phyloP scores from a whole-genome alignment of 139 green algal species.

The Astrephomene gubernaculifera region DNA sequence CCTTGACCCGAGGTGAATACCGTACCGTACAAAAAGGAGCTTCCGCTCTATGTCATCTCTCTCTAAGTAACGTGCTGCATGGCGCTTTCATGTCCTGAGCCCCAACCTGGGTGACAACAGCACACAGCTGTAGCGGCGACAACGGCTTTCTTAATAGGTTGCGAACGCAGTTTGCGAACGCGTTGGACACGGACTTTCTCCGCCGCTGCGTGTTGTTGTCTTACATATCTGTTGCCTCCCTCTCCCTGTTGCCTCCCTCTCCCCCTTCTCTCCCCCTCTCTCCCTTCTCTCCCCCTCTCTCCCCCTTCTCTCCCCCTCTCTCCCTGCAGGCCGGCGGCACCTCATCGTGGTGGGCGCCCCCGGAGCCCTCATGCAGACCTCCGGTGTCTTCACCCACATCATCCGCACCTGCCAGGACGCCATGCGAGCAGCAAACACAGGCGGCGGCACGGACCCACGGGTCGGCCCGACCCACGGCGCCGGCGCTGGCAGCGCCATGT shows the following conservation, averaged over 20 bases:
- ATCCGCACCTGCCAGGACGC: conserved; percentile 35
- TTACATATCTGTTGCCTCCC: no score
- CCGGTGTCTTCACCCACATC: conserved; percentile 53
- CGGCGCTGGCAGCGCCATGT: not conserved
- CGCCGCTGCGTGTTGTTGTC: no score
- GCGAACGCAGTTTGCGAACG: no score
- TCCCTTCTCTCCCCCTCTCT: not conserved
- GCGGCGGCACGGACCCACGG: not conserved
- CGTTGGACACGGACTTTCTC: no score
- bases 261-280: not conserved
- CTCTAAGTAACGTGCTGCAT: no score
- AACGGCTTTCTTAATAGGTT: no score
- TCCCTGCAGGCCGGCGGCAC: conserved; percentile 56
- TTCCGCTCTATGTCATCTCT: no score
- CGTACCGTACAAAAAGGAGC: no score
- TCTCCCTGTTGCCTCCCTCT: no score
- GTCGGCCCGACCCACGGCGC: not conserved
- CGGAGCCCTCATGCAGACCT: conserved; percentile 47
- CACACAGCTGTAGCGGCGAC: no score
- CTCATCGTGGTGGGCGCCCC: conserved; percentile 73
- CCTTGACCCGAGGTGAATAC: conserved; percentile 78
- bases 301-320: not conserved
- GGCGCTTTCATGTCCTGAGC: no score
- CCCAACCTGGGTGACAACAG: no score
- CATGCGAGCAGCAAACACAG: not conserved